Evolutionary conservation across 768 basidiomycete genomes (phyloP), one percentile per base, ranked within the genome.

Genomic region (Serendipita sp.): DNA sequence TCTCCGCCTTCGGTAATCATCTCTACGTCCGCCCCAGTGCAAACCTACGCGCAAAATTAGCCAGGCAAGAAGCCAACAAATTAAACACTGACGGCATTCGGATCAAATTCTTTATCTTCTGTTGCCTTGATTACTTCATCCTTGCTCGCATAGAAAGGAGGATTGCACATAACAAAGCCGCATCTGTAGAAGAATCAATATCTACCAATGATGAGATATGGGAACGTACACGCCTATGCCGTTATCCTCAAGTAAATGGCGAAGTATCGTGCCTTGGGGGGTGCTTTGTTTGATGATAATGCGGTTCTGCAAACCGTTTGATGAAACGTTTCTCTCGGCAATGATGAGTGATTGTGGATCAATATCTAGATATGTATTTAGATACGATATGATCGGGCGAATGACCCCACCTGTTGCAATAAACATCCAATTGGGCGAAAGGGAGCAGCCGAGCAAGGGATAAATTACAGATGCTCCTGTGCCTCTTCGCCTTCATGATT

Each of bases 151-250:
- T 96, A 98, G 74, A 99, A 99, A 0, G 95, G 95, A 0, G 95
- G 95, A 72, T 98, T 99, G 75, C 94, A 97, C 84, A 98, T 91
- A 0, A 85, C 83, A 68, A 95, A 92, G 65, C 87, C 82, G 69
- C 85, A 83, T 2, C 81, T 84, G 63, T 10, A 8, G 5, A 10
- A 3, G 32, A 15, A 37, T 44, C 24, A 32, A 64, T 28, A 15
- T 48, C 47, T 45, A 18, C 2, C 35, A 47, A 13, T 10, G 16
- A 34, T 34, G 46, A 13, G 7, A 28, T 44, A 35, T n/a, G 51
- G 24, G 32, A 58, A 5, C 16, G 28, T 53, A 60, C 24, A 48
- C 53, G 24, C 44, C 48, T 48, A 58, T 38, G 34, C 68, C 46
- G 0, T 48, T 64, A n/a, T 66, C 66, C 3, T 68, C 53, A 7